phyloP scores from a whole-genome alignment of 345 rosid species.

The Camelina neglecta region DNA sequence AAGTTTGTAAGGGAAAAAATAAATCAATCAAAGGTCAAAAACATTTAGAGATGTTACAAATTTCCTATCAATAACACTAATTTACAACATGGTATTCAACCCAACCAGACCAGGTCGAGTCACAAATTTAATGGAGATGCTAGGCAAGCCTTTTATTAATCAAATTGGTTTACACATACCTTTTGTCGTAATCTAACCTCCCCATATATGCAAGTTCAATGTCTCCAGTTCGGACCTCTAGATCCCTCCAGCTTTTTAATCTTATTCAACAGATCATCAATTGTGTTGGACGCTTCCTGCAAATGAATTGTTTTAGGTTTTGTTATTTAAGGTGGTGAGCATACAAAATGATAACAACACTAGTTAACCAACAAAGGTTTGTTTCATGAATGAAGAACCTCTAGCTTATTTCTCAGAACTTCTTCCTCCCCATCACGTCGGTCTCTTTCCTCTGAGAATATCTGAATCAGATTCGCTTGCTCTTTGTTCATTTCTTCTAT shows the following conservation, averaged over 20 bases:
- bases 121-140: constrained; percentile 19
- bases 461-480: constrained; percentile 67
- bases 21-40: not conserved
- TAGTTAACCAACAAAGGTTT: not conserved
- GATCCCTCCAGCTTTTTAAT: constrained; percentile 62
- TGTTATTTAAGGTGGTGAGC: not conserved
- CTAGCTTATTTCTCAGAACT: constrained; percentile 63
- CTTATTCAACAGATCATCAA: constrained; percentile 67
- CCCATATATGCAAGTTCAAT: constrained; percentile 25
- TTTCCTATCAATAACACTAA: constrained; percentile 20
- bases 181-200: not conserved
- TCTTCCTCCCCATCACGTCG: constrained; percentile 74
- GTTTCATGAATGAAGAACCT: constrained; percentile 50
- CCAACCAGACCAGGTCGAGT: not conserved
- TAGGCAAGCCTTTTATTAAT: constrained; percentile 7
- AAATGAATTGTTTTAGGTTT: constrained; percentile 17
- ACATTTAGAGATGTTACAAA: constrained; percentile 4
- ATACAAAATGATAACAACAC: not conserved
- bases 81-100: constrained; percentile 33
- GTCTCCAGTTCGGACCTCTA: constrained; percentile 45
- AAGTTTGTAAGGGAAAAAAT: not conserved
- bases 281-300: constrained; percentile 78
- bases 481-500: constrained; percentile 70
- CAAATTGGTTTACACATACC: not conserved
- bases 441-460: constrained; percentile 81